Evolutionary conservation across 2,329 filamentous ascomycete genomes (phyloP).

Genomic region (Fusarium agapanthi): DNA sequence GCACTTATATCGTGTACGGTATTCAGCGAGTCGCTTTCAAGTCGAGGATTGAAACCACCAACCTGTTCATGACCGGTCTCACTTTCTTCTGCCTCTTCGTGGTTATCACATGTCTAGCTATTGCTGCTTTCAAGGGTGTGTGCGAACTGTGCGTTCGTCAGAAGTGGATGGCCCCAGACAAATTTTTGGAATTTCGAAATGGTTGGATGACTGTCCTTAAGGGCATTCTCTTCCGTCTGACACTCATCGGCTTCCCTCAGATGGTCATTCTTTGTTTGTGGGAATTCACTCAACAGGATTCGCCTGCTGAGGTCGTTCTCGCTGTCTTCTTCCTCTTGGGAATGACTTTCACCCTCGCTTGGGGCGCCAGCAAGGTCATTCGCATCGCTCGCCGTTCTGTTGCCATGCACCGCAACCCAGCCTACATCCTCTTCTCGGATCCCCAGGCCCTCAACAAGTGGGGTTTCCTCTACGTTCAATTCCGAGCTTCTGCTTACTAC

Average conservation of each 20-base stretch:
- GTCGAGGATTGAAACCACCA: slow-evolving; percentile 85
- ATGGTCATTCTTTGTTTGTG: slow-evolving; percentile 91
- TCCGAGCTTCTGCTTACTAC: slow-evolving; percentile 94
- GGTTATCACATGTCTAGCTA: slow-evolving; percentile 74
- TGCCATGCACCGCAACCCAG: slow-evolving; percentile 92
- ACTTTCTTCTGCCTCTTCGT: slow-evolving; percentile 90
- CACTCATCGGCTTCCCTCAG: slow-evolving; percentile 90
- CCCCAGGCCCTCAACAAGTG: slow-evolving; percentile 95
- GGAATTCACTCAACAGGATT: slow-evolving; percentile 90
- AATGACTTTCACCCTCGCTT: slow-evolving; percentile 78
- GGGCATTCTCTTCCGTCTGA: slow-evolving; percentile 90
- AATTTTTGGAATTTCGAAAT: slow-evolving; percentile 92
- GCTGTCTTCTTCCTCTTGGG: slow-evolving; percentile 90
- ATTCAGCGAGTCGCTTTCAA: slow-evolving; percentile 91
- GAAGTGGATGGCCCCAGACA: slow-evolving; percentile 82
- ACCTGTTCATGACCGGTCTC: slow-evolving; percentile 91
- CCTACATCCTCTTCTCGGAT: slow-evolving; percentile 96
- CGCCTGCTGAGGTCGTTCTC: slow-evolving; percentile 83
- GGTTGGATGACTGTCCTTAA: slow-evolving; percentile 93
- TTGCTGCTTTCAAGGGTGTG: slow-evolving; percentile 81
- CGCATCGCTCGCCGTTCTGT: slow-evolving; percentile 88
- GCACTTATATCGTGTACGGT: slow-evolving; percentile 74
- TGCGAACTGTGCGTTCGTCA: slow-evolving; percentile 80
- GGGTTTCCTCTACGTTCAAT: slow-evolving; percentile 98
- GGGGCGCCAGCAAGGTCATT: slow-evolving; percentile 91